Conservation (phyloP, 352 stramenopile species). For the Thraustochytrium sp. region DNA sequence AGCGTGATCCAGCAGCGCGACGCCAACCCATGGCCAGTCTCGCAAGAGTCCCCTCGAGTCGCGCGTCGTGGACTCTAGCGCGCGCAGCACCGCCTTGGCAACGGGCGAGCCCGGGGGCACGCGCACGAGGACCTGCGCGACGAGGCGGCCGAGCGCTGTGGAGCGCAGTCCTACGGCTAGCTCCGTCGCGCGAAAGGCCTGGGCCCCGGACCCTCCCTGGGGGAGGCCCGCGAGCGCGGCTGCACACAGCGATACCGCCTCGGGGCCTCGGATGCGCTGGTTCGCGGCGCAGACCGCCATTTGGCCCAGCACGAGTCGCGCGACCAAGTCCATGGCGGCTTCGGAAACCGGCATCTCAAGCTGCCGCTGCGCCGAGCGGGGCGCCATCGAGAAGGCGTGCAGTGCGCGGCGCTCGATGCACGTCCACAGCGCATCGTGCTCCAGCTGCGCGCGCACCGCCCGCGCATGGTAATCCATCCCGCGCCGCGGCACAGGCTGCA, state of each 20-base stretch:
- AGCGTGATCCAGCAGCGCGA: not conserved
- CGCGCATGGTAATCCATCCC: not conserved
- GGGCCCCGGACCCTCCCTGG: too few species aligned
- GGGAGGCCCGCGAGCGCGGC: too few species aligned
- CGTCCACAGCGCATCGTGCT: not conserved
- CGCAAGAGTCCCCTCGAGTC: not conserved
- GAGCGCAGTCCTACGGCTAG: too few species aligned
- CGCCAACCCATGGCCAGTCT: not conserved
- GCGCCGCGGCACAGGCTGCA: not conserved
- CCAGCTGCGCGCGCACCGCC: not conserved
- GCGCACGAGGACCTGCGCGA: not conserved
- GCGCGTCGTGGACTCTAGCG: not conserved
- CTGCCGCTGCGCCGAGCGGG: not conserved
- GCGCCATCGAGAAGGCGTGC: not conserved
- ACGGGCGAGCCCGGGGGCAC: too few species aligned
- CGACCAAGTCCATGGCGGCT: not conserved
- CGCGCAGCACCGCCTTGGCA: not conserved
- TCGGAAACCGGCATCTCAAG: not conserved
- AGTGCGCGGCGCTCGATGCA: not conserved
- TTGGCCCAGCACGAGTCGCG: not conserved
- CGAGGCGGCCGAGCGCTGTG: not conserved
- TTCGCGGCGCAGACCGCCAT: not conserved
- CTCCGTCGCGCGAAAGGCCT: too few species aligned
- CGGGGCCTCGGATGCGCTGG: not conserved
- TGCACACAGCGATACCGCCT: not conserved